Evolutionary conservation across 2,329 filamentous ascomycete genomes (phyloP).

Genomic region (Lachnellula suecica): DNA sequence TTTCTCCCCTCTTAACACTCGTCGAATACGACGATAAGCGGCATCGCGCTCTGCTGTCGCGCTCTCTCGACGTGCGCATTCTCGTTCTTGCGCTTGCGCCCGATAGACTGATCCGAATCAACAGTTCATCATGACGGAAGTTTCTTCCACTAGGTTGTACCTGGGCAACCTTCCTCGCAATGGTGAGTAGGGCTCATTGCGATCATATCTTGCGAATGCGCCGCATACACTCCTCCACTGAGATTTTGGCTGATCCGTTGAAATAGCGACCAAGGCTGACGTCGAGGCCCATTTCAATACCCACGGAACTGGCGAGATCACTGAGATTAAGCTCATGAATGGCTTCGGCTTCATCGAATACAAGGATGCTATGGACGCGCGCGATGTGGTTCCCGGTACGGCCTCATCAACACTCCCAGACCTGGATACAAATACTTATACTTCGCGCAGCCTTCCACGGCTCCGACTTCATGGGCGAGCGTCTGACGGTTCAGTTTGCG

Average conservation of each 20-base stretch:
- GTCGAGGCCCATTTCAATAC: slow-evolving; percentile 93
- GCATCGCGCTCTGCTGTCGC: neutral
- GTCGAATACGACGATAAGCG: neutral
- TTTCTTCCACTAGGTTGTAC: slow-evolving; percentile 93
- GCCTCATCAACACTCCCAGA: slow-evolving; percentile 19
- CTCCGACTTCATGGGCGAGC: slow-evolving; percentile 96
- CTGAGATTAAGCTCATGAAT: slow-evolving; percentile 99
- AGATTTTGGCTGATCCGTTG: slow-evolving; percentile 17
- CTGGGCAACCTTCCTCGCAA: slow-evolving; percentile 95
- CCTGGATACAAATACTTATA: slow-evolving; percentile 23
- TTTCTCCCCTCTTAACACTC: neutral
- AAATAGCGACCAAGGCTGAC: slow-evolving; percentile 88
- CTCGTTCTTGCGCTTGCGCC: neutral
- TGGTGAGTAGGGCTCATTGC: slow-evolving; percentile 58
- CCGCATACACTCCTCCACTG: neutral
- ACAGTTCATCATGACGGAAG: slow-evolving; percentile 65
- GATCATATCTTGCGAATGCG: slow-evolving; percentile 1
- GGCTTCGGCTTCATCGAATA: slow-evolving; percentile 99
- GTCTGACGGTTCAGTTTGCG: slow-evolving; percentile 96
- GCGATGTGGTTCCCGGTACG: slow-evolving; percentile 97
- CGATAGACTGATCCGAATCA: slow-evolving; percentile 1
- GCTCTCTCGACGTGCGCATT: slow-evolving; percentile 4
- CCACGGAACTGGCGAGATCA: slow-evolving; percentile 96
- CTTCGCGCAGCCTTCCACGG: slow-evolving; percentile 66
- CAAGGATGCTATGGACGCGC: slow-evolving; percentile 96